phyloP scores from a whole-genome alignment of 768 basidiomycete genomes.

The Amanita fuliginea region DNA sequence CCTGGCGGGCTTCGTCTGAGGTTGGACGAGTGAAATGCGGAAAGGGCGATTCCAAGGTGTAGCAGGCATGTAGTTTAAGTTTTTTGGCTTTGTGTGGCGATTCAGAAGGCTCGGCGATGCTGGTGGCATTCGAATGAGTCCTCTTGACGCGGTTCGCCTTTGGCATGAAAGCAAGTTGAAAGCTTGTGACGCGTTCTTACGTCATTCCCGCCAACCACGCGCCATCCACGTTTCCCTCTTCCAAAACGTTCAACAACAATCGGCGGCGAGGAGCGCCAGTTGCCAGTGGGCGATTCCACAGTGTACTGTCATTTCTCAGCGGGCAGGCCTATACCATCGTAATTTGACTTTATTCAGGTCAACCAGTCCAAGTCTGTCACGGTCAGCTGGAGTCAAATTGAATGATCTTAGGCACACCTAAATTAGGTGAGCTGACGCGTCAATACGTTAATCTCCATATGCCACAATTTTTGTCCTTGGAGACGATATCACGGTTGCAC shows the following conservation, averaged over 20 bases:
- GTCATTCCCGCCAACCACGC: not conserved
- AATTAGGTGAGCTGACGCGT: too few relatives aligned
- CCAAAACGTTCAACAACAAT: too few relatives aligned
- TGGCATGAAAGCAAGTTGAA: not conserved
- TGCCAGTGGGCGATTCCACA: too few relatives aligned
- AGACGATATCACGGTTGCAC: not conserved
- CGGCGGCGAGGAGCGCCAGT: not conserved
- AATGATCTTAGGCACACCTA: too few relatives aligned
- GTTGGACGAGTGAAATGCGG: constrained; percentile 34
- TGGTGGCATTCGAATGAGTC: not conserved
- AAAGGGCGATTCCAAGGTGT: constrained; percentile 33
- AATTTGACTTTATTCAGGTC: too few relatives aligned
- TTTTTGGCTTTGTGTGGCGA: constrained; percentile 26
- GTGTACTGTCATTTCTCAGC: too few relatives aligned
- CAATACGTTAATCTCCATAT: too few relatives aligned
- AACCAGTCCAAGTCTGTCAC: too few relatives aligned
- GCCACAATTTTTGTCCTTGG: too few relatives aligned
- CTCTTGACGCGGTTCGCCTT: not conserved
- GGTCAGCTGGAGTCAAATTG: too few relatives aligned
- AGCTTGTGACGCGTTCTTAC: not conserved
- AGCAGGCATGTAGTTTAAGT: constrained; percentile 35
- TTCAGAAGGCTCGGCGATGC: not conserved
- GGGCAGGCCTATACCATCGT: not conserved
- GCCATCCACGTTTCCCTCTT: not conserved
- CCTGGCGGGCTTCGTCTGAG: constrained; percentile 24